Evolutionary conservation across 345 rosid species (phyloP).

Genomic region (Hypericum androsaemum): DNA sequence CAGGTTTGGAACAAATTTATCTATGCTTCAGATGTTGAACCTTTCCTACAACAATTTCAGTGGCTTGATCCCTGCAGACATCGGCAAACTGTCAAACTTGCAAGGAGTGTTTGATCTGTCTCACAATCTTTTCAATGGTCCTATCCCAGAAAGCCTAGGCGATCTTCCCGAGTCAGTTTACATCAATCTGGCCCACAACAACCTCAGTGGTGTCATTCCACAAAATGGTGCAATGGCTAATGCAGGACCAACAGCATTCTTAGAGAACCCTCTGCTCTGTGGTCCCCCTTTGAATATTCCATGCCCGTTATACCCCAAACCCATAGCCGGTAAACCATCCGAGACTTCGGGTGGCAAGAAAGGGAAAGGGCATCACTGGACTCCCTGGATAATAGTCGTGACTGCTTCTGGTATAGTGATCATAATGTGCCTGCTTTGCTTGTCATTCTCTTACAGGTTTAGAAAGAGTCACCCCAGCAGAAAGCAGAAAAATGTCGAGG

Average conservation of each 20-base stretch:
- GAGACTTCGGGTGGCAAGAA: background rate
- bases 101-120: constrained; percentile 19
- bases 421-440: constrained; percentile 4
- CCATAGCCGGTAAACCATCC: constrained; percentile 1
- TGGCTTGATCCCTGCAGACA: constrained; percentile 13
- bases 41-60: constrained; percentile 15
- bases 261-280: constrained; percentile 21
- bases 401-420: constrained; percentile 1
- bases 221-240: constrained; percentile 14
- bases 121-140: constrained; percentile 16
- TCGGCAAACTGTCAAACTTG: constrained; percentile 16
- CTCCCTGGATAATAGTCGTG: background rate
- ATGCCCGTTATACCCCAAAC: constrained; percentile 6
- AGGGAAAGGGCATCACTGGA: background rate
- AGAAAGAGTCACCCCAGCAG: constrained; percentile 3
- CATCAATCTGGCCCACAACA: constrained; percentile 20
- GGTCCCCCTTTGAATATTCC: constrained; percentile 18
- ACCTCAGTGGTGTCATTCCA: constrained; percentile 19
- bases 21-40: constrained; percentile 13
- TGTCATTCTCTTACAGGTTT: constrained; percentile 14
- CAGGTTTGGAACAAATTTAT: constrained; percentile 15
- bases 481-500: background rate
- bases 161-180: constrained; percentile 17
- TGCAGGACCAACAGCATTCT: constrained; percentile 22
- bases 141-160: constrained; percentile 17